phyloP scores from a whole-genome alignment of 2,329 filamentous ascomycete genomes.

The Mycosphaerelloides madeirae region DNA sequence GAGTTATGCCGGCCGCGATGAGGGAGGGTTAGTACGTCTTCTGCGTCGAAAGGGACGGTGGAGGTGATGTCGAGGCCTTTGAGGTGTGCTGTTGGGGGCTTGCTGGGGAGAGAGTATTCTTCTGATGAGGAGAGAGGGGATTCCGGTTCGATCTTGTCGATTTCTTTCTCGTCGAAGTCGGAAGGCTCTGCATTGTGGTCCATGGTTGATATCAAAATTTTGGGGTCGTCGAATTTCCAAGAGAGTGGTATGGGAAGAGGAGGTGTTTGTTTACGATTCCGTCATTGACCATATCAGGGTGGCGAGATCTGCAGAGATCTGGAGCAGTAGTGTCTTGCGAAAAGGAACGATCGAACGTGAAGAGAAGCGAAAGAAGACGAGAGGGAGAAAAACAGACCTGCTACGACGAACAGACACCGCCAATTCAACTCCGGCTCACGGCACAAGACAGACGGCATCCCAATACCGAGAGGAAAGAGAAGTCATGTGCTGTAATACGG shows the following conservation, averaged over 20 bases:
- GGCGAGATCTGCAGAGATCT: background rate
- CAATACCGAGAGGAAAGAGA: background rate
- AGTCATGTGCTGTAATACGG: too few species aligned
- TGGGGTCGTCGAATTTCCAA: background rate
- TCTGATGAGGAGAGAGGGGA: constrained; percentile 8
- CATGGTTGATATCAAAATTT: constrained; percentile 10
- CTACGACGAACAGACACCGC: background rate
- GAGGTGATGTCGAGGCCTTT: constrained; percentile 11
- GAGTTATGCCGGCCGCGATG: constrained; percentile 13
- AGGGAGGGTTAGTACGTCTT: constrained; percentile 10
- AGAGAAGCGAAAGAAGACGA: background rate
- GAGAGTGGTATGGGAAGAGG: background rate
- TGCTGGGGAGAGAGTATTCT: constrained; percentile 6
- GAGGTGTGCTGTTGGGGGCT: constrained; percentile 9
- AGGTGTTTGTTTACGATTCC: too few species aligned
- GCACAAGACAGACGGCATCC: background rate
- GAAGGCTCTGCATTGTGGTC: constrained; percentile 9
- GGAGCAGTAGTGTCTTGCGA: background rate
- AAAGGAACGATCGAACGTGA: background rate
- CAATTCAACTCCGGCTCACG: constrained; percentile 6
- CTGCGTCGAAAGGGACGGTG: constrained; percentile 15
- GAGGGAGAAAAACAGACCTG: background rate
- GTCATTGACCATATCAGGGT: background rate
- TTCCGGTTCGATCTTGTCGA: constrained; percentile 14
- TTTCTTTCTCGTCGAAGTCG: constrained; percentile 6